phyloP scores from a whole-genome alignment of 225 moss, liverwort and hornwort genomes.

The Sphagnum contortum region DNA sequence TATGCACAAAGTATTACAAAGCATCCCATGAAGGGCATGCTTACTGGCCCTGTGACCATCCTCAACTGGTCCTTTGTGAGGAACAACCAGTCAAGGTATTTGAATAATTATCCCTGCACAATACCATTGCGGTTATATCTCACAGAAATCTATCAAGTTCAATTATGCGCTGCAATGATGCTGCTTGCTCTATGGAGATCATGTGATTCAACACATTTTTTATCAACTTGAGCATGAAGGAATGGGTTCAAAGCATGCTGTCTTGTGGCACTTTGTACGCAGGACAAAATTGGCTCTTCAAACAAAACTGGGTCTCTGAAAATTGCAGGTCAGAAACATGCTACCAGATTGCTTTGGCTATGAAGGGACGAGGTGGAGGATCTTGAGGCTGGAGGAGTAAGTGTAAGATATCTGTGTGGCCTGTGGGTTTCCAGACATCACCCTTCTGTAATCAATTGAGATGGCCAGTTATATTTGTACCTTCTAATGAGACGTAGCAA shows the following conservation, averaged over 20 bases:
- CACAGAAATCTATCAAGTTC: too few species aligned
- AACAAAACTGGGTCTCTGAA: neutral
- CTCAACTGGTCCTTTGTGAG: slow-evolving; percentile 93
- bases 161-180: too few species aligned
- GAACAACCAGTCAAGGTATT: slow-evolving; percentile 62
- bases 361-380: slow-evolving; percentile 73
- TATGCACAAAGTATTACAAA: slow-evolving; percentile 62
- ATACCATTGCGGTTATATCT: too few species aligned
- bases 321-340: slow-evolving; percentile 50
- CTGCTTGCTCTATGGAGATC: too few species aligned
- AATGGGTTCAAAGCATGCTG: too few species aligned
- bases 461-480: too few species aligned
- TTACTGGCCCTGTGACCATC: slow-evolving; percentile 81
- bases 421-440: too few species aligned
- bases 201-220: too few species aligned
- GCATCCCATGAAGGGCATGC: slow-evolving; percentile 90
- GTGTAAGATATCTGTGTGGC: slow-evolving; percentile 5
- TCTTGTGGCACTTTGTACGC: too few species aligned
- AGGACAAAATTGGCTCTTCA: too few species aligned
- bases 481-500: neutral
- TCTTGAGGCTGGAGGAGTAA: slow-evolving; percentile 51
- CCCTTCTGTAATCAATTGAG: neutral
- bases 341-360: slow-evolving; percentile 79
- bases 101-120: too few species aligned
- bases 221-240: too few species aligned